A percentile compares a stretch with the other conserved stretches of the same genome.
These are phyloP conservation scores for Myxozyma neotropica DNA, from an alignment of 805 yeast species.

Conservation along the genomic window DNA sequence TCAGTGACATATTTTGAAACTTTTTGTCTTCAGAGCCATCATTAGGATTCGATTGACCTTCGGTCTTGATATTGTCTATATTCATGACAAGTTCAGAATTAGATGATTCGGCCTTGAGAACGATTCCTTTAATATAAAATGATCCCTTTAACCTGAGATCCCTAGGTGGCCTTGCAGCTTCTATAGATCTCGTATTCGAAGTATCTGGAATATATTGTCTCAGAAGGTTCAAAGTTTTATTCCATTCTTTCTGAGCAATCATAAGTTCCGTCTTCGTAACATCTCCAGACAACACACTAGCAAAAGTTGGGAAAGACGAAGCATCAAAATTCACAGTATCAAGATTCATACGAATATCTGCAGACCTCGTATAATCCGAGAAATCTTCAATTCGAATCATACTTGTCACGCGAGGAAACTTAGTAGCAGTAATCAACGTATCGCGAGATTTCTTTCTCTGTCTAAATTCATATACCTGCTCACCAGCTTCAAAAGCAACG, in stretches of 20 bases:
- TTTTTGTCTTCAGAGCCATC: neutral
- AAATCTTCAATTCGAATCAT: slow-evolving; percentile 19
- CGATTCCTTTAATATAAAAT: slow-evolving; percentile 14
- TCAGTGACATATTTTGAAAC: slow-evolving; percentile 2
- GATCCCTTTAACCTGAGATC: slow-evolving; percentile 13
- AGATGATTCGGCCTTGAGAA: slow-evolving; percentile 18
- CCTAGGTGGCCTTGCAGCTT: neutral
- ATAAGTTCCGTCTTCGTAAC: slow-evolving; percentile 24
- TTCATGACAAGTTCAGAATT: slow-evolving; percentile 17
- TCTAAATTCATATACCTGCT: slow-evolving; percentile 30
- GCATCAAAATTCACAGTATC: slow-evolving; percentile 26
- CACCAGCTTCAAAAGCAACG: slow-evolving; percentile 29
- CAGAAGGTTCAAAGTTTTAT: slow-evolving; percentile 1
- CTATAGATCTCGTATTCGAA: neutral
- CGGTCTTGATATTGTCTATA: slow-evolving; percentile 22
- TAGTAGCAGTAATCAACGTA: slow-evolving; percentile 22
- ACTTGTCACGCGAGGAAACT: slow-evolving; percentile 23
- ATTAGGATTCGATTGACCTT: slow-evolving; percentile 3
- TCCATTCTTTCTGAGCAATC: slow-evolving; percentile 26
- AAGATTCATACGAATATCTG: slow-evolving; percentile 16
- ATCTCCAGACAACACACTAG: slow-evolving; percentile 31
- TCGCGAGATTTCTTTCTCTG: slow-evolving; percentile 27
- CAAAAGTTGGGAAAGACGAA: slow-evolving; percentile 30
- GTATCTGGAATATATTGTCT: neutral
- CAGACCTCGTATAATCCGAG: neutral